Evolutionary conservation across 2,329 filamentous ascomycete genomes (phyloP), one percentile per base, ranked within the genome.

Genomic region (Chalaropsis ovoidea): DNA sequence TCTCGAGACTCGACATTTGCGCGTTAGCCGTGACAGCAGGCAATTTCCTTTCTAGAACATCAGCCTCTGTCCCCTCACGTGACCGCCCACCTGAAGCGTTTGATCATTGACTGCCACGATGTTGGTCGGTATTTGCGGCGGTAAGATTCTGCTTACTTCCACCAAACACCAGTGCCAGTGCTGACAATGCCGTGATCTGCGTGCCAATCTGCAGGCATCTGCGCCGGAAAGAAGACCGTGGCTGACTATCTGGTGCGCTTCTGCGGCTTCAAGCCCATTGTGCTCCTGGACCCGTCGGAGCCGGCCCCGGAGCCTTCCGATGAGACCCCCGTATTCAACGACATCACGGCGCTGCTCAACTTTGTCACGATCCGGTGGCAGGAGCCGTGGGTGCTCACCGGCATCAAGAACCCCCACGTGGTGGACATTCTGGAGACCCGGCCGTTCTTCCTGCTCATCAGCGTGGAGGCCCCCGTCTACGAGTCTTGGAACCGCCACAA

Each of bases 401-500:
- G 94, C 72, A 86, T 96, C 69, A 84, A 86, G 77, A 84, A 86
- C 70, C 87, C 91, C 70, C 74, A 75, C 2, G 82, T 87, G 7
- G 82, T 96, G 3, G 89, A 96, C 70, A 81, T 85, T 27, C 84
- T 96, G 62, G 78, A 86, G 67, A 82, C 86, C 22, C 84, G 94
- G 7, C 94, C 94, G 0, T 96, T 96, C 78, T 97, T 97, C 79
- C 82, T 99, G 62, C 83, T 97, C 42, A 80, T 99, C 72, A 93
- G 90, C 74, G 86, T 97, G 61, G 93, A 97, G 75, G 93, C 92
- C 3, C 94, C 94, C 1, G 81, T 96, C 58, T 88, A 83, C 62
- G 79, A 93, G 56, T 87, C 94, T 63, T 96, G 90, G 89, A 81
- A 82, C 71, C 87, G 94, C 58, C 91, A 88, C 77, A 84, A 83